Evolutionary conservation across 257 asterid genomes (phyloP).

Genomic region (Penstemon eatonii): DNA sequence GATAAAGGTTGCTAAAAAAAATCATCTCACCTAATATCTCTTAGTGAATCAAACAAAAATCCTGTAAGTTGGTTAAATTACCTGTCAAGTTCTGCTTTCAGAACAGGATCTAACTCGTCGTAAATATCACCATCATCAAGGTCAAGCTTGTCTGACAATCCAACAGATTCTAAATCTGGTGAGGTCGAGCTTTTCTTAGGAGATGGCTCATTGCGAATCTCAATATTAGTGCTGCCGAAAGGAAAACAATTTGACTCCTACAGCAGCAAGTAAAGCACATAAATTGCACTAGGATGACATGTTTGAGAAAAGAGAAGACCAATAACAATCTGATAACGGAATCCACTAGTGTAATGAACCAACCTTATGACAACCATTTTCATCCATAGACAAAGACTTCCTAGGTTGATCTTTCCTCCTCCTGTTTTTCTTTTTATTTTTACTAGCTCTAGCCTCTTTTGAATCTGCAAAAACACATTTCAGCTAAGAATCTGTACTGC

Average conservation of each 20-base stretch:
- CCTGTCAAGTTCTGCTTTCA: constrained; percentile 76
- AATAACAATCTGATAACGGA: too few species aligned
- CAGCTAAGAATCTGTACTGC: constrained; percentile 52
- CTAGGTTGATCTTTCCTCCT: constrained; percentile 78
- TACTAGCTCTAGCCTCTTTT: constrained; percentile 54
- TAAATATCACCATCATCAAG: constrained; percentile 76
- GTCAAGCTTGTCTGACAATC: constrained; percentile 58
- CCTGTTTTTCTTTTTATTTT: constrained; percentile 80
- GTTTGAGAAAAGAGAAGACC: too few species aligned
- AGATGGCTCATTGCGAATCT: constrained; percentile 33
- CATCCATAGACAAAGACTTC: constrained; percentile 4
- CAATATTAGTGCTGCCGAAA: neutral
- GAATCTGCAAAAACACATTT: constrained; percentile 49
- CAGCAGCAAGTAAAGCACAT: constrained; percentile 29
- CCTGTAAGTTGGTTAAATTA: too few species aligned
- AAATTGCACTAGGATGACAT: too few species aligned
- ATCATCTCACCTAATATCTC: constrained; percentile 47
- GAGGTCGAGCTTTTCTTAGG: constrained; percentile 33
- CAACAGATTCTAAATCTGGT: constrained; percentile 48
- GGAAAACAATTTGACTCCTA: constrained; percentile 43
- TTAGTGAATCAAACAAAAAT: too few species aligned
- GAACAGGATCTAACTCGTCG: constrained; percentile 84
- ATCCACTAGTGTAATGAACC: too few species aligned
- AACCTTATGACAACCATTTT: too few species aligned
- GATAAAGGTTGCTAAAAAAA: neutral